These are phyloP conservation scores for Coccomyxa sp. DNA, from an alignment of 139 green algal genomes.

Conservation along the genomic window DNA sequence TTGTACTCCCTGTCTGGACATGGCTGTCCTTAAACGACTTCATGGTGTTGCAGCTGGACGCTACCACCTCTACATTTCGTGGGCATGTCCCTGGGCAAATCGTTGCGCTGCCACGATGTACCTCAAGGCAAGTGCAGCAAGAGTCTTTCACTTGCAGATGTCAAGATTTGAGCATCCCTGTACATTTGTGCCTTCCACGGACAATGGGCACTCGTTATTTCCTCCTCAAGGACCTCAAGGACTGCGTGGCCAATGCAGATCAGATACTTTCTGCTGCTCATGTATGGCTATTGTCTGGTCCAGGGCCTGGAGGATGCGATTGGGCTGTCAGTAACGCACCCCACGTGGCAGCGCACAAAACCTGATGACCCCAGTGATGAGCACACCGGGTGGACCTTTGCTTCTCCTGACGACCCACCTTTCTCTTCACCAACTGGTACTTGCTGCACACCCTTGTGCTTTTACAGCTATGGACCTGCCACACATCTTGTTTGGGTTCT, in stretches of 20 bases:
- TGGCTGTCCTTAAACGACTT: not conserved
- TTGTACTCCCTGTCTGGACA: not conserved
- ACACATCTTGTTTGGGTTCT: too few species aligned
- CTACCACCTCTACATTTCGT: conserved; percentile 95
- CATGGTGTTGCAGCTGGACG: conserved; percentile 47
- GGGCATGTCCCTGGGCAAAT: conserved; percentile 91
- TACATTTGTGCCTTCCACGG: not conserved
- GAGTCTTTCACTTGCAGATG: not conserved
- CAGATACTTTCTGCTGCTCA: not conserved
- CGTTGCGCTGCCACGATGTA: conserved; percentile 59
- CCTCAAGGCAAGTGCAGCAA: conserved; percentile 63
- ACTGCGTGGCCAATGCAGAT: not conserved
- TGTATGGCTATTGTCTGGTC: not conserved
- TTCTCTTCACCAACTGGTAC: conserved; percentile 33
- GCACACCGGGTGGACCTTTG: conserved; percentile 72
- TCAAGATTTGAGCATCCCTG: not conserved
- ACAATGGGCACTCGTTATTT: not conserved
- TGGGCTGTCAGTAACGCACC: conserved; percentile 78
- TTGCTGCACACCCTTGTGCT: not conserved
- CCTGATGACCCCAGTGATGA: conserved; percentile 70
- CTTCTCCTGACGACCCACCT: conserved; percentile 46
- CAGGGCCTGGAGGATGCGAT: conserved; percentile 79
- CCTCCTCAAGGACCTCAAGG: not conserved
- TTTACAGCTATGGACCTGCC: not conserved
- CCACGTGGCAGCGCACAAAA: conserved; percentile 78